Base-by-base conservation (phyloP, 306 rosid species). In the Vachellia collinsii region DNA sequence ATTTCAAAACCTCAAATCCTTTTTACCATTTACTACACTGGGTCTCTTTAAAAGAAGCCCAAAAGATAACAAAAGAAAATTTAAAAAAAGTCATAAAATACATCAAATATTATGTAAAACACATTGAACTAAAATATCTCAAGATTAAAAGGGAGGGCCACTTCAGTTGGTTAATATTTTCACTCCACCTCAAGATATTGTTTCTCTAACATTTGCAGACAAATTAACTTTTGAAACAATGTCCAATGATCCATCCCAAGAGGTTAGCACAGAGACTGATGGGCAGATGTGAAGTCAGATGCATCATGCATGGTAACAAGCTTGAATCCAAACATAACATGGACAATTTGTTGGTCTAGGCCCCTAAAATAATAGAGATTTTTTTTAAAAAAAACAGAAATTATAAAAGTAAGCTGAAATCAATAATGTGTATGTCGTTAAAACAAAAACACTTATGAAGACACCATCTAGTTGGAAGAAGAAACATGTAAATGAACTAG, bases 401-500 rank as follows among this genome's bases (percentile, higher is more conserved):
- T 22, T 22, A 61, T 61, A 25, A 23, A 23, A 23, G 38, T 11
- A 11, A 4, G 67, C 37, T 11, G 38, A 25, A 61, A 61, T 61
- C 67, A 10, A 22, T 29, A 34, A 11, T 29, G 10, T 29, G 19
- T 20, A 64, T 72, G 61, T 65, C 72, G 67, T 13, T 39, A 19
- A 59, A 75, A 68, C 58, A 41, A 17, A 47, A 74, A 68, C 48
- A 20, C 71, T 11, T 39, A 34, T 2, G 71, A 68, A 58, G 58
- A 66, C 48, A 74, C 10, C 1, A 41, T 29, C 12, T 4, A 48
- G 42, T 75, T 47, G 48, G 66, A 75, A 68, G 77, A 69, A 34
- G 42, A 81, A 74, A 50, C 78, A 75, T 75, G 64, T 44, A 75
- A 39, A 48, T 67, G 74, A 72, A 58, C n/a, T 37, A 72, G 70